Evolutionary conservation across 495 filamentous ascomycete genomes (phyloP), one percentile per base, ranked within the genome.

Genomic region (Friedmanniomyces endolithicus): DNA sequence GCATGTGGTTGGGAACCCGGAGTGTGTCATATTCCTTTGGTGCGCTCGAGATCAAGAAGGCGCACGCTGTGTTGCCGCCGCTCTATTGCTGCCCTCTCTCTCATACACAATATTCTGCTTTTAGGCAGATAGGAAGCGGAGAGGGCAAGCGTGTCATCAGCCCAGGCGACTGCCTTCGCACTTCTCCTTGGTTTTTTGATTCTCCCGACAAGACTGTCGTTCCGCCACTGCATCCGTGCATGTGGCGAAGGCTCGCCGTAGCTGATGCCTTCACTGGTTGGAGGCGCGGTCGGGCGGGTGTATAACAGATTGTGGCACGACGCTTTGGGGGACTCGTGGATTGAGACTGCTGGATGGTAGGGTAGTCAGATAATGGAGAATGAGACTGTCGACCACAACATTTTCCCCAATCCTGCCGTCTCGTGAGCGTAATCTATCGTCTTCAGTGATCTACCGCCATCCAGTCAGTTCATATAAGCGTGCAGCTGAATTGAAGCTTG

Each of bases 121-220:
- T 33, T 34, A 20, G 43, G 19, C 43, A 24, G 43, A 9, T 48
- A 1, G 6, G 9, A 8, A 23, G 3, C n/a, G 0, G 35, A 31
- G 11, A 23, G 37, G 23, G 33, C 8, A 8, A 12, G 22, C 45
- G 43, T 34, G 14, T 47, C 59, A 62, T 47, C 59, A 62, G 55
- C 57, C 29, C 34, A 48, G 50, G 59, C 59, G 59, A 62, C 59
- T 62, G 59, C 59, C 59, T 62, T 58, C 59, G 59, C 59, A 51
- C 35, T 57, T 43, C 52, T 31, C 47, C 27, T 57, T 60, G 53
- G 14, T 11, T 46, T 57, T 40, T 39, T 48, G 39, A 34, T 23
- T 20, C 27, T 45, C 22, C 19, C 16, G 11, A 33, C 49, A 34
- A 53, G 54, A 24, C 49, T 43, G 14, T 29, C 27, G 3, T 50